A percentile compares a stretch with the other conserved stretches of the same genome.
Conservation (phyloP, 371 early-diverging fungal genomes). For the Umbelopsis sp. region DNA sequence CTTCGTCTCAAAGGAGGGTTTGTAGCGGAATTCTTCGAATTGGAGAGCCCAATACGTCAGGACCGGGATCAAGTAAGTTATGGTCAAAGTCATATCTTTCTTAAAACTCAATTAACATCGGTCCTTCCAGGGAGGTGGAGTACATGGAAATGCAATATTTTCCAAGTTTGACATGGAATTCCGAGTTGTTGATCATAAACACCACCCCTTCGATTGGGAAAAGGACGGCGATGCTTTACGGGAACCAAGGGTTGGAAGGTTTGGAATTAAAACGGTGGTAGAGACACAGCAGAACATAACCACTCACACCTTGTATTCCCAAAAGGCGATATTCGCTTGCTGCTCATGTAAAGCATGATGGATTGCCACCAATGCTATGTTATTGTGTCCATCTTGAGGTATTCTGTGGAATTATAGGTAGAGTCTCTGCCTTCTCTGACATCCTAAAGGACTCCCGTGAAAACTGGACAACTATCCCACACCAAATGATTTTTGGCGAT, state of each 20-base stretch:
- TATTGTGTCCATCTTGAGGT: conserved; percentile 83
- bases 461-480: conserved; percentile 45
- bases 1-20: conserved; percentile 68
- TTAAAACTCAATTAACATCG: not conserved
- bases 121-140: conserved; percentile 68
- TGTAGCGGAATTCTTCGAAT: conserved; percentile 77
- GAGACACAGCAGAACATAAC: not conserved
- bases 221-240: conserved; percentile 57
- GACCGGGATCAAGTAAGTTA: conserved; percentile 44
- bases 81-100: not conserved
- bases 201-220: conserved; percentile 80
- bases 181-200: conserved; percentile 64
- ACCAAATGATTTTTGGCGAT: conserved; percentile 79
- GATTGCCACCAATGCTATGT: conserved; percentile 49
- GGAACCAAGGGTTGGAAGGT: conserved; percentile 71
- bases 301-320: not conserved
- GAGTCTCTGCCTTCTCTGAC: conserved; percentile 70
- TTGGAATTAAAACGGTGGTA: conserved; percentile 9
- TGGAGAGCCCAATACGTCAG: conserved; percentile 61
- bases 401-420: conserved; percentile 74
- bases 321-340: conserved; percentile 60
- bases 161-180: conserved; percentile 69
- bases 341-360: conserved; percentile 50
- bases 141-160: conserved; percentile 86
- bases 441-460: conserved; percentile 63